Evolutionary conservation across 129 eudicot genomes (phyloP).

Genomic region (Chrysanthemum makinoi): DNA sequence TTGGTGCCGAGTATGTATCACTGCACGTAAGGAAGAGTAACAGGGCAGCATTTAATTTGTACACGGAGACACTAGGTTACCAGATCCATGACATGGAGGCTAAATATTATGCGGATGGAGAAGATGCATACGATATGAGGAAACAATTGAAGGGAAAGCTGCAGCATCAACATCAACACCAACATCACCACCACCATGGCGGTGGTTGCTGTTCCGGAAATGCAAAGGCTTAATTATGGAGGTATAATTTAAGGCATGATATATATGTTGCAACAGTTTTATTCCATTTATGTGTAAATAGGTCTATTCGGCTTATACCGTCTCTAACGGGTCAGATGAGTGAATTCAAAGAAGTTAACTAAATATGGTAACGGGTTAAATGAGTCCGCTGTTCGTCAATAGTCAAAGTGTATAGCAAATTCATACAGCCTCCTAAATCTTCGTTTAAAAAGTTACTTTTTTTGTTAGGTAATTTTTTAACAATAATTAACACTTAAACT

Average conservation of each 20-base stretch:
- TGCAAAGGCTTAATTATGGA: neutral
- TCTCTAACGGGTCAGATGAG: too few species aligned
- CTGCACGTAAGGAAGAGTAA: slow-evolving; percentile 88
- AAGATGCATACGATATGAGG: slow-evolving; percentile 95
- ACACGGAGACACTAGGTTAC: slow-evolving; percentile 74
- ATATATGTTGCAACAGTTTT: too few species aligned
- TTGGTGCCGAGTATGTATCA: slow-evolving; percentile 79
- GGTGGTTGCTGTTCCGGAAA: slow-evolving; percentile 76
- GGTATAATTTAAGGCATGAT: neutral
- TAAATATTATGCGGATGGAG: slow-evolving; percentile 91
- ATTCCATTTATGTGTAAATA: too few species aligned
- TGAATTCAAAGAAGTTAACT: too few species aligned
- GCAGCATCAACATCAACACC: slow-evolving; percentile 38
- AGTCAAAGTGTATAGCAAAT: too few species aligned
- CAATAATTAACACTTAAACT: too few species aligned
- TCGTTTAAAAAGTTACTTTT: too few species aligned
- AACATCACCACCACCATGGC: slow-evolving; percentile 75
- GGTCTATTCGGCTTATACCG: too few species aligned
- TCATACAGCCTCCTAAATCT: too few species aligned
- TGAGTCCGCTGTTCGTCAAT: too few species aligned
- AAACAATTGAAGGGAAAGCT: slow-evolving; percentile 68
- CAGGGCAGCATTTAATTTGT: slow-evolving; percentile 82
- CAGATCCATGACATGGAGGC: slow-evolving; percentile 90
- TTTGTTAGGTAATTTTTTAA: too few species aligned
- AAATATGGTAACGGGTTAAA: too few species aligned